phyloP scores from a whole-genome alignment of 768 basidiomycete genomes.

The Sarcodon aspratus region DNA sequence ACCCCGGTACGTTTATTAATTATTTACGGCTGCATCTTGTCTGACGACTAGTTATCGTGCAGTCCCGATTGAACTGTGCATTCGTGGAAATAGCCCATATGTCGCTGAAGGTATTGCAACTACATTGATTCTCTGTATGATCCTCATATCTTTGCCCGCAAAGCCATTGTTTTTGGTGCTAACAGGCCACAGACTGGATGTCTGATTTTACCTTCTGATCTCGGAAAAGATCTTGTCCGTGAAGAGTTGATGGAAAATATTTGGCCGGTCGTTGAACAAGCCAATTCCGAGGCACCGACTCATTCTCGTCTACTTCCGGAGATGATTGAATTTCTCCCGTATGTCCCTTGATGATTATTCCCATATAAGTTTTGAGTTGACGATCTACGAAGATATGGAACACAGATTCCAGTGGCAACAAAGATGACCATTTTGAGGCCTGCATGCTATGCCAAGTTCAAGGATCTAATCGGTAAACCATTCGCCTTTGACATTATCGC shows the following conservation, averaged over 20 bases:
- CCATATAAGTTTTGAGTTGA: background rate
- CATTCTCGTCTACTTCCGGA: constrained; percentile 42
- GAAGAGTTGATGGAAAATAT: constrained; percentile 21
- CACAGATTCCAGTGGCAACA: constrained; percentile 36
- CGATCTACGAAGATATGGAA: constrained; percentile 17
- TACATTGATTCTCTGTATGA: background rate
- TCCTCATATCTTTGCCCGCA: too few relatives aligned
- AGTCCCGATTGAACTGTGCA: constrained; percentile 39
- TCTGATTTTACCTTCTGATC: constrained; percentile 38
- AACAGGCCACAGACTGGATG: constrained; percentile 36
- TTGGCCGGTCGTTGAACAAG: constrained; percentile 35
- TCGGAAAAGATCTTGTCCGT: constrained; percentile 12
- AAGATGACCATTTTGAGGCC: constrained; percentile 40
- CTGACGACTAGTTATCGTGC: background rate
- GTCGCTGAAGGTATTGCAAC: constrained; percentile 22
- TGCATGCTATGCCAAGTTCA: constrained; percentile 39
- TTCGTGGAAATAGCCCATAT: constrained; percentile 35
- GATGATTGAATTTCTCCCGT: constrained; percentile 36
- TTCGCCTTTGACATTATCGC: constrained; percentile 2
- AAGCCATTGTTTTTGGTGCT: constrained; percentile 41
- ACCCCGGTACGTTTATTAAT: constrained; percentile 20
- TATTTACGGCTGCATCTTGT: background rate
- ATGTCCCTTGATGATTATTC: constrained; percentile 4
- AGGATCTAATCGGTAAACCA: constrained; percentile 27
- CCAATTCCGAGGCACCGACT: constrained; percentile 38